Conservation (phyloP, 2,329 filamentous ascomycete genomes). For the Aspergillus nomiae region DNA sequence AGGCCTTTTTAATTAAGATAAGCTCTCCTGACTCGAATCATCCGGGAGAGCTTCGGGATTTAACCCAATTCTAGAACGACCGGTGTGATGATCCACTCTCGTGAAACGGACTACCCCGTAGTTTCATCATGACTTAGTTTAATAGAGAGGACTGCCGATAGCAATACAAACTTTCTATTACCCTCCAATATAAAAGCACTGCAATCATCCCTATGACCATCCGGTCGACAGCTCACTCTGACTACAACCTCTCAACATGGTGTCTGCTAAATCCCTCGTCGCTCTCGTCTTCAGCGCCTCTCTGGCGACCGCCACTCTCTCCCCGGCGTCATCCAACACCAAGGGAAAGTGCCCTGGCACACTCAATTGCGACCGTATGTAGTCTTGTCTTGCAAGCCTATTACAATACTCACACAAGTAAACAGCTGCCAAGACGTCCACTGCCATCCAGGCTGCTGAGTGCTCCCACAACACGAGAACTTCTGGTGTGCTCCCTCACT, state of each 20-base stretch:
- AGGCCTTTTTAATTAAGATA: neutral
- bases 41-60: neutral
- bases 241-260: neutral
- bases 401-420: neutral
- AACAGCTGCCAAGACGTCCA: slow-evolving; percentile 36
- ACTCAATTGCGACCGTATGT: slow-evolving; percentile 32
- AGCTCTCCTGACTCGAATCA: neutral
- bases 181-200: neutral
- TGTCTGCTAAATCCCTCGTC: slow-evolving; percentile 7
- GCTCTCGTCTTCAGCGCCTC: slow-evolving; percentile 16
- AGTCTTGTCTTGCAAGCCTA: neutral
- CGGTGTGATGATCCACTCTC: slow-evolving; percentile 4
- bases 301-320: slow-evolving; percentile 31
- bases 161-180: neutral
- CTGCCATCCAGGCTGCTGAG: slow-evolving; percentile 41
- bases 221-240: neutral
- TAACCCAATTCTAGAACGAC: slow-evolving; percentile 1
- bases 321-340: slow-evolving; percentile 39
- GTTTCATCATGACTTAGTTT: slow-evolving; percentile 21
- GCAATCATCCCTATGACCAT: too few species aligned
- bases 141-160: neutral
- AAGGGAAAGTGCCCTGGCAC: slow-evolving; percentile 35
- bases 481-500: slow-evolving; percentile 11
- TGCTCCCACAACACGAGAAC: slow-evolving; percentile 43
- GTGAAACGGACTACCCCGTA: slow-evolving; percentile 2